These are phyloP conservation scores for Pleurotus salmoneostramineus DNA, from an alignment of 768 basidiomycete genomes.

Conservation along the genomic window DNA sequence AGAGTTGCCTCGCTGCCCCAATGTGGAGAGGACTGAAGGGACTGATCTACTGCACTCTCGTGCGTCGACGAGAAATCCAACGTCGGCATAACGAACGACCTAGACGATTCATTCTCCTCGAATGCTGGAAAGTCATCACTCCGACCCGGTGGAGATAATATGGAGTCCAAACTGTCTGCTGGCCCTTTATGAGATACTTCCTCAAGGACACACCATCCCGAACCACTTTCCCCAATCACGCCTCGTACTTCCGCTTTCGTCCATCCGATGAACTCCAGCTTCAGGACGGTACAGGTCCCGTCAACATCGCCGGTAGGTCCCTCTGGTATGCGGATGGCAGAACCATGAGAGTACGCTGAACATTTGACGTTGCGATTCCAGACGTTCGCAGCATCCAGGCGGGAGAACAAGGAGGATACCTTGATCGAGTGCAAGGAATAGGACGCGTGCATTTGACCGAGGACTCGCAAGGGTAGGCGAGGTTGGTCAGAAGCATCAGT, in stretches of 20 bases:
- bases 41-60: slow-evolving; percentile 15
- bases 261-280: slow-evolving; percentile 75
- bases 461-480: slow-evolving; percentile 50
- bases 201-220: slow-evolving; percentile 74
- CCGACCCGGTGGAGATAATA: slow-evolving; percentile 19
- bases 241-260: slow-evolving; percentile 56
- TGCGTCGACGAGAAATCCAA: slow-evolving; percentile 66
- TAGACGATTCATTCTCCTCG: slow-evolving; percentile 46
- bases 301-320: slow-evolving; percentile 23
- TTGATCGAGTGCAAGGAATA: slow-evolving; percentile 57
- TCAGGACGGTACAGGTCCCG: slow-evolving; percentile 62
- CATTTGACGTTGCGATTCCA: slow-evolving; percentile 63
- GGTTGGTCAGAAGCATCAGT: slow-evolving; percentile 23
- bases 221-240: slow-evolving; percentile 67
- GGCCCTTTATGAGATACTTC: slow-evolving; percentile 33
- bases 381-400: slow-evolving; percentile 65
- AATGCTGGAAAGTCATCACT: slow-evolving; percentile 17
- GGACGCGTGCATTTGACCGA: slow-evolving; percentile 47
- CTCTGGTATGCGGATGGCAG: slow-evolving; percentile 8
- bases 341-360: slow-evolving; percentile 53
- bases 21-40: slow-evolving; percentile 5
- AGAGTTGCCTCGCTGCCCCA: neutral
- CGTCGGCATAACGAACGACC: slow-evolving; percentile 73
- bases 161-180: slow-evolving; percentile 26
- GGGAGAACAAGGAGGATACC: slow-evolving; percentile 64